A percentile compares a stretch with the other conserved stretches of the same genome.
phyloP scores from a whole-genome alignment of 2,329 filamentous ascomycete genomes.

The Pseudonectria foliicola region DNA sequence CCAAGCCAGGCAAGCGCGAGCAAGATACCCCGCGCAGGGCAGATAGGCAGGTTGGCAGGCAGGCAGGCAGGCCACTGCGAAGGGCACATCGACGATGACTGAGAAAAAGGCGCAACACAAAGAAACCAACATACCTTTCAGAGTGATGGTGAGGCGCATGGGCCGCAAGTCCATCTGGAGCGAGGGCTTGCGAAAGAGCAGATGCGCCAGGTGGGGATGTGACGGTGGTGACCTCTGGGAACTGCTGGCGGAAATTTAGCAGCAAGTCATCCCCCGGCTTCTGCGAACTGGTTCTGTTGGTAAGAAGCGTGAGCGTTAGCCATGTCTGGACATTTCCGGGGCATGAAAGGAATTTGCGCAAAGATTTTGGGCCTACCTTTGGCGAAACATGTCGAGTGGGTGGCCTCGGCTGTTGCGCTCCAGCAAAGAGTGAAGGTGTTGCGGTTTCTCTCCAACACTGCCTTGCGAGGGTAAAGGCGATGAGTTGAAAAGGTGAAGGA shows the following conservation, averaged over 20 bases:
- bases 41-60: too few species aligned
- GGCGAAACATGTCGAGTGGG: constrained; percentile 22
- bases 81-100: background rate
- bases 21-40: constrained; percentile 3
- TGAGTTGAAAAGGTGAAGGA: background rate
- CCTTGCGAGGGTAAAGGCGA: background rate
- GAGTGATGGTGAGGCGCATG: constrained; percentile 14
- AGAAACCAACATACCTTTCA: constrained; percentile 22
- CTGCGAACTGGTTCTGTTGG: constrained; percentile 62
- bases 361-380: constrained; percentile 16
- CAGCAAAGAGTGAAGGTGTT: background rate
- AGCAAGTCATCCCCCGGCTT: constrained; percentile 83
- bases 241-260: constrained; percentile 75
- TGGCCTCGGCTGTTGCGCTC: constrained; percentile 10
- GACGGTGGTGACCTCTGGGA: constrained; percentile 62
- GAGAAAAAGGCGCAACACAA: background rate
- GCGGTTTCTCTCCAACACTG: background rate
- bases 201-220: constrained; percentile 38
- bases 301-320: background rate
- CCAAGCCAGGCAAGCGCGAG: background rate
- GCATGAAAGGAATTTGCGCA: background rate
- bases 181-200: constrained; percentile 30
- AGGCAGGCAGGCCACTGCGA: background rate
- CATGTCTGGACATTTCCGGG: too few species aligned
- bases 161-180: constrained; percentile 15